A percentile compares a stretch with the other conserved stretches of the same genome.
Conservation (phyloP, 2,329 filamentous ascomycete species). For the Massarina eburnea region DNA sequence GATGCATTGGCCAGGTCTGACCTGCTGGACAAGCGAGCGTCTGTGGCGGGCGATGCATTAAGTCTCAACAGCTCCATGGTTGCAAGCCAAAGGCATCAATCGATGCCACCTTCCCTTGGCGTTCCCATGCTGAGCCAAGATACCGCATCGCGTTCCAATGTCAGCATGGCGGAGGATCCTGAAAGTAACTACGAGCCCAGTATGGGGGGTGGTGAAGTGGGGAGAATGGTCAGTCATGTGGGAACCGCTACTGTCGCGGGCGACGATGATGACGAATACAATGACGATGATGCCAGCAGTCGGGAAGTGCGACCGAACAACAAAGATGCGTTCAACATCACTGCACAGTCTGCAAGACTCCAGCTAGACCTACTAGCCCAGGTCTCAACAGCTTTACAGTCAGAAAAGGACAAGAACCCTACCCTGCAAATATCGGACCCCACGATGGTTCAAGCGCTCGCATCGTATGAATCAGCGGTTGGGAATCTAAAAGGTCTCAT, state of each 20-base stretch:
- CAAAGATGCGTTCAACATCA: conserved; percentile 96
- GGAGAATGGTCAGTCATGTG: conserved; percentile 51
- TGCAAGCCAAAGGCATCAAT: conserved; percentile 29
- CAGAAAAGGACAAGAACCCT: conserved; percentile 70
- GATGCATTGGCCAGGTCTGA: too few relatives aligned
- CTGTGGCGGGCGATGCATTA: conserved; percentile 44
- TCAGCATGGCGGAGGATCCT: conserved; percentile 57
- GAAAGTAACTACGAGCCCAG: conserved; percentile 61
- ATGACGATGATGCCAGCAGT: conserved; percentile 77
- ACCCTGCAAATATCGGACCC: conserved; percentile 73
- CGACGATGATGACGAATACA: conserved; percentile 65
- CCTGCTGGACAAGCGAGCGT: conserved; percentile 57
- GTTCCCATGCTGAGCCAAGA: conserved; percentile 49
- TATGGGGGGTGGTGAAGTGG: conserved; percentile 56
- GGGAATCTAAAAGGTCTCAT: conserved; percentile 82
- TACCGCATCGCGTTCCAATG: conserved; percentile 42
- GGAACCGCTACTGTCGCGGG: conserved; percentile 59
- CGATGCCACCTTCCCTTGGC: conserved; percentile 50
- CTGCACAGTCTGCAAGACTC: conserved; percentile 88
- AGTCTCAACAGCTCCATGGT: conserved; percentile 42
- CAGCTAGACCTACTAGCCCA: conserved; percentile 88
- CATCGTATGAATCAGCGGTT: conserved; percentile 87
- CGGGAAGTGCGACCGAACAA: conserved; percentile 71
- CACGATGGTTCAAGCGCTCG: conserved; percentile 72
- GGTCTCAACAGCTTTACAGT: conserved; percentile 78